These are phyloP conservation scores for Vigna reflexopilosa DNA, from an alignment of 306 rosid genomes.

Conservation along the genomic window DNA sequence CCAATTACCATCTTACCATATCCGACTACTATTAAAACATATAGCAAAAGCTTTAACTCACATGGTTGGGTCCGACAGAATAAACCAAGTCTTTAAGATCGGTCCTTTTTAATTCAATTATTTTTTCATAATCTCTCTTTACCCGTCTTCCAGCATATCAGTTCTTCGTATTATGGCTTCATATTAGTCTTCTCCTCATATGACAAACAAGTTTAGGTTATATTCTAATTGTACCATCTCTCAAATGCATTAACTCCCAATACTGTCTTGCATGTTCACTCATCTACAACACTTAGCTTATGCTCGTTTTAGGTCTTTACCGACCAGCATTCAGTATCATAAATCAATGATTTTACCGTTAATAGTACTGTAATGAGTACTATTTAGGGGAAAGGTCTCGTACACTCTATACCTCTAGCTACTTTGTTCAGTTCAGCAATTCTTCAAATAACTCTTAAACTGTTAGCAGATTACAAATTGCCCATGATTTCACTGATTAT, in stretches of 20 bases:
- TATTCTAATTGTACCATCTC: conserved; percentile 2
- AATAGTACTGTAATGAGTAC: not conserved
- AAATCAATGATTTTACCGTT: conserved; percentile 11
- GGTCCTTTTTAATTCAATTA: conserved; percentile 12
- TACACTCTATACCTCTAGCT: not conserved
- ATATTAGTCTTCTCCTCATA: conserved; percentile 8
- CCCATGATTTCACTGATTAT: conserved; percentile 21
- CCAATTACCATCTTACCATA: conserved; percentile 28
- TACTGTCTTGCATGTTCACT: not conserved
- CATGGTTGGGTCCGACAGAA: not conserved
- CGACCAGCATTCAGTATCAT: conserved; percentile 6
- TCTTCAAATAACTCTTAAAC: conserved; percentile 11
- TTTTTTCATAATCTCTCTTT: not conserved
- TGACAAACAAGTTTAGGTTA: not conserved
- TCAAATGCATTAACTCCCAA: not conserved
- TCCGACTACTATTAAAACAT: conserved; percentile 17
- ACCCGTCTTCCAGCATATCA: not conserved
- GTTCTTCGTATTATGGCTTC: not conserved
- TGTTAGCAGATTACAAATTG: not conserved
- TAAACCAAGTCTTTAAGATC: conserved; percentile 7
- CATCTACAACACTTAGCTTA: conserved; percentile 16
- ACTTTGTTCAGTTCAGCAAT: conserved; percentile 22
- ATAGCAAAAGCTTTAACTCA: not conserved
- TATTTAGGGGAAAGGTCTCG: conserved; percentile 3
- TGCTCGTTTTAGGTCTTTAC: not conserved